Conservation (phyloP, 805 yeast genomes). For the Teunomyces kruisii region DNA sequence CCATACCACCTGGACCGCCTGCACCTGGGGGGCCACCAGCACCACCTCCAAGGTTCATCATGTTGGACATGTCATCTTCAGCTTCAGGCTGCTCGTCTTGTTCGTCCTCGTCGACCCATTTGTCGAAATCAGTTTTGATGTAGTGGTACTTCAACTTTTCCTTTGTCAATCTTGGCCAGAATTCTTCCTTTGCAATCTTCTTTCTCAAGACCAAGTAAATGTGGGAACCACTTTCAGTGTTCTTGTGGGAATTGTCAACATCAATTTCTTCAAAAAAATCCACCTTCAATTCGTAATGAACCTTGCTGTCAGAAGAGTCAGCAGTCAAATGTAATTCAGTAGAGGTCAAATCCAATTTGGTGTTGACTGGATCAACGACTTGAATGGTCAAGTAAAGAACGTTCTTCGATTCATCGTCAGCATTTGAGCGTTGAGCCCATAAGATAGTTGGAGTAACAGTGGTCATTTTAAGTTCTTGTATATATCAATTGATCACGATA, state of each 20-base stretch:
- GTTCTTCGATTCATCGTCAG: conserved; percentile 70
- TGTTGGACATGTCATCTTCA: conserved; percentile 33
- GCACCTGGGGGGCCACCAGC: conserved; percentile 25
- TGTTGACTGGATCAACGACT: conserved; percentile 65
- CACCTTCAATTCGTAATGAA: conserved; percentile 61
- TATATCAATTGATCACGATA: not conserved
- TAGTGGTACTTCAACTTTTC: conserved; percentile 76
- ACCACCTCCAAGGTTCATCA: conserved; percentile 37
- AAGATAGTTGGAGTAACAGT: conserved; percentile 52
- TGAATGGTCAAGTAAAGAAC: conserved; percentile 70
- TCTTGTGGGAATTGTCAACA: conserved; percentile 58
- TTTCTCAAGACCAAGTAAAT: conserved; percentile 67
- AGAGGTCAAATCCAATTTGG: conserved; percentile 61
- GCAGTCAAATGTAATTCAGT: conserved; percentile 53
- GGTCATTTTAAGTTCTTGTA: conserved; percentile 14
- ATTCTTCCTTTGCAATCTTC: conserved; percentile 66
- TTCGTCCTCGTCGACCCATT: conserved; percentile 98
- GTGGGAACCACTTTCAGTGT: conserved; percentile 58
- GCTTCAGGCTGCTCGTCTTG: conserved; percentile 70
- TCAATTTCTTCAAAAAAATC: conserved; percentile 79
- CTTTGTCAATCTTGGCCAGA: conserved; percentile 94
- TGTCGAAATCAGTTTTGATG: conserved; percentile 92
- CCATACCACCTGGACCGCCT: conserved; percentile 20
- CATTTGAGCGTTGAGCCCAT: conserved; percentile 97
- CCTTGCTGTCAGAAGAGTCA: conserved; percentile 41